Base-by-base conservation (phyloP, 1,284 basidiomycete species). In the Heterobasidion parviporum region DNA sequence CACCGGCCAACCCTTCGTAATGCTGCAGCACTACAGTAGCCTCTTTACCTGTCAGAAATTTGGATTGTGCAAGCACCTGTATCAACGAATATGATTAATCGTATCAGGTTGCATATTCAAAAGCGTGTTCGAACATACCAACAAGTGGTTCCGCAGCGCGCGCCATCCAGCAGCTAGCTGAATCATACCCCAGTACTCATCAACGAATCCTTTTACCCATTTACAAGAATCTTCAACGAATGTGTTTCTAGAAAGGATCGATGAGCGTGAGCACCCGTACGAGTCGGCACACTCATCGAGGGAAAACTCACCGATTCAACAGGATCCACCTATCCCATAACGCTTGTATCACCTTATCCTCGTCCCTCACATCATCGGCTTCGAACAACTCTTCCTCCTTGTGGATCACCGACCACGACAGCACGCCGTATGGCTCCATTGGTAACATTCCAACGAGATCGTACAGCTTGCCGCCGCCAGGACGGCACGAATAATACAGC, bases 271-370 rank as follows among this genome's bases (percentile, higher is more conserved):
- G 45, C 16, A 44, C 7, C 14, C 41, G 5, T 14, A 45, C 2
- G 14, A 48, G 16, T 9, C 10, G 15, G 41, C 8, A 12, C 10
- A n/a, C 18, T 10, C 16, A 32, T 12, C 36, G 18, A 16, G n/a
- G 14, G 26, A 16, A 20, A 4, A 55, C 73, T 58, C 55, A 85
- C 86, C 81, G 68, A 62, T 87, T 77, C 38, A 84, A 67, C 53
- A 82, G 68, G 2, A 88, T 85, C 87, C 86, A 90, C 55, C 88
- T 67, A 18, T 73, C 78, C 88, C 87, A 89, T 8, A 90, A 68
- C 2, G 86, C 85, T 56, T 82, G 78, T 73, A 90, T 84, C 5
- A 87, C 81, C 65, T 89, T 90, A 58, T 85, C 80, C 57, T 89
- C 85, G 59, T 88, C 86, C 33, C 74, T 71, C 6, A 88, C 69